Evolutionary conservation across 1,139 yeast species (phyloP).

Genomic region (Yamadazyma conglobata): DNA sequence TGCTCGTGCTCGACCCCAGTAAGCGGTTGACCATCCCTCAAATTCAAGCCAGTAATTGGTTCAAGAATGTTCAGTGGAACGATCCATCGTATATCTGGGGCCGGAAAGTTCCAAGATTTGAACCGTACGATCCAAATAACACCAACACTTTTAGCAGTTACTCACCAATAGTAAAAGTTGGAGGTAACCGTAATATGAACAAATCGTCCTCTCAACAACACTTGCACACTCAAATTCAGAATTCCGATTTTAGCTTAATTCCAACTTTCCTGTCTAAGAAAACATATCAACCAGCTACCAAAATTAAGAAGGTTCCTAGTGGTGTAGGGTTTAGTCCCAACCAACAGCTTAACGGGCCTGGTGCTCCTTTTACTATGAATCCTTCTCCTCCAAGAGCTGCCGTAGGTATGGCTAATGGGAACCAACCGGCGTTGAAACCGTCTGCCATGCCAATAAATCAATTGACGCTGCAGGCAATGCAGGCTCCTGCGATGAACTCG

Average conservation of each 20-base stretch:
- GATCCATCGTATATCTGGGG: conserved; percentile 43
- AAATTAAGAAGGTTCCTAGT: conserved; percentile 21
- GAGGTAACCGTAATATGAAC: conserved; percentile 36
- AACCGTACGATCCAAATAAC: conserved; percentile 47
- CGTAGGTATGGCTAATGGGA: background rate
- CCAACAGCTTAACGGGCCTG: conserved; percentile 3
- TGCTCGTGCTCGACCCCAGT: conserved; percentile 50
- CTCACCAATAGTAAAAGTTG: conserved; percentile 28
- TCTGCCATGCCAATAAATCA: conserved; percentile 2
- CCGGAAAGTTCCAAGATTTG: conserved; percentile 46
- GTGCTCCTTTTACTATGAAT: conserved; percentile 2
- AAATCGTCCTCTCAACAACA: conserved; percentile 41
- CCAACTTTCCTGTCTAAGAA: conserved; percentile 29
- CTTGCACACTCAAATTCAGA: conserved; percentile 40
- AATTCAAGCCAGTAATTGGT: conserved; percentile 38
- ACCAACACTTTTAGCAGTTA: conserved; percentile 35
- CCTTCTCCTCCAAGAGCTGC: conserved; percentile 12
- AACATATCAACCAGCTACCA: conserved; percentile 33
- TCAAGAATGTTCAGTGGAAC: conserved; percentile 39
- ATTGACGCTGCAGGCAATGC: conserved; percentile 4
- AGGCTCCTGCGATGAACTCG: too few species aligned
- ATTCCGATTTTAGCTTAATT: conserved; percentile 32
- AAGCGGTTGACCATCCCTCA: conserved; percentile 33
- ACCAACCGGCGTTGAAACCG: background rate
- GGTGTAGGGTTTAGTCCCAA: conserved; percentile 3